These are phyloP conservation scores for Guadua angustifolia DNA, from an alignment of 176 grass and related monocot species.

Conservation along the genomic window DNA sequence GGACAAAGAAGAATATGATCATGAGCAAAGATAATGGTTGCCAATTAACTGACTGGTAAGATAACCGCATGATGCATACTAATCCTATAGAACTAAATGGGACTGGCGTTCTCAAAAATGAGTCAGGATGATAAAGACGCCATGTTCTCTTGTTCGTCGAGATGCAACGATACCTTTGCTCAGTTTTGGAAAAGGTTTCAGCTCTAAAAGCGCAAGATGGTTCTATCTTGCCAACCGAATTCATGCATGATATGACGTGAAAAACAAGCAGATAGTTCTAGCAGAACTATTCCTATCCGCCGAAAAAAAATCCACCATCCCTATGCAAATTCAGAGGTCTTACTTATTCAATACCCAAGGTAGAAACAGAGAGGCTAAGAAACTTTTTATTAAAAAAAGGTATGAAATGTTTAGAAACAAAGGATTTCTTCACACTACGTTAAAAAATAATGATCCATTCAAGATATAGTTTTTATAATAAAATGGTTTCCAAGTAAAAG, in stretches of 20 bases:
- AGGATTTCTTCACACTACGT: neutral
- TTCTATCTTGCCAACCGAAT: neutral
- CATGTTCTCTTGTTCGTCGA: neutral
- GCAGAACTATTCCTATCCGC: neutral
- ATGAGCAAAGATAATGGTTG: constrained; percentile 29
- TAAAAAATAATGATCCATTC: neutral
- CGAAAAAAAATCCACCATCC: neutral
- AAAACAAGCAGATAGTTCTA: no score
- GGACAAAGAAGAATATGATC: constrained; percentile 35
- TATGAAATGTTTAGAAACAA: neutral
- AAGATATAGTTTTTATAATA: neutral
- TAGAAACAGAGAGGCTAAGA: neutral
- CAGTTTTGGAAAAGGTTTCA: constrained; percentile 16
- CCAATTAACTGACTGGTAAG: neutral
- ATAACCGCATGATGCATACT: constrained; percentile 11
- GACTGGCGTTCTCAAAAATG: neutral
- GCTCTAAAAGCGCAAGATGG: neutral
- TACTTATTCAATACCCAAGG: neutral
- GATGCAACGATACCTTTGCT: neutral
- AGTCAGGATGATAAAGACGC: no score
- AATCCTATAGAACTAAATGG: constrained; percentile 22
- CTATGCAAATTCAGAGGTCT: neutral
- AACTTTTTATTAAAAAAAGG: neutral
- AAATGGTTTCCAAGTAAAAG: neutral
- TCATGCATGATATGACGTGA: neutral